phyloP scores from a whole-genome alignment of 345 rosid species.

The Aurinia saxatilis region DNA sequence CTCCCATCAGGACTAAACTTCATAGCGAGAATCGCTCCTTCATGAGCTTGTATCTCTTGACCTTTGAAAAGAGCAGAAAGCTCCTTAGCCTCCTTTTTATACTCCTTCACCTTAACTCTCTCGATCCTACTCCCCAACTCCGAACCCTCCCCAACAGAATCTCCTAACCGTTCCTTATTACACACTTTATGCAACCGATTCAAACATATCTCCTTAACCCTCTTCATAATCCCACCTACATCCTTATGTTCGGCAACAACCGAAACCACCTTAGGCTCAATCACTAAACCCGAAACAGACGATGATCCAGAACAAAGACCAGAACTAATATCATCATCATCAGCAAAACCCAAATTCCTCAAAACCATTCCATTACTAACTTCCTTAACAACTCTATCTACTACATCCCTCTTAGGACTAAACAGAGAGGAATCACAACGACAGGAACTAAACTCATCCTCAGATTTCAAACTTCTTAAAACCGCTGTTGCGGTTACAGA shows the following conservation, averaged over 20 bases:
- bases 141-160: slow-evolving; percentile 21
- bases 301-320: slow-evolving; percentile 34
- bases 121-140: slow-evolving; percentile 32
- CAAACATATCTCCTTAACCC: slow-evolving; percentile 56
- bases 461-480: slow-evolving; percentile 33
- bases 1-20: slow-evolving; percentile 80
- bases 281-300: neutral
- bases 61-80: slow-evolving; percentile 66
- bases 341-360: slow-evolving; percentile 35
- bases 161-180: slow-evolving; percentile 6
- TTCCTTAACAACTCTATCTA: slow-evolving; percentile 12
- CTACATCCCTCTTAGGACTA: slow-evolving; percentile 23
- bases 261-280: slow-evolving; percentile 6
- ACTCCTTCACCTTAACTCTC: slow-evolving; percentile 65
- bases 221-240: slow-evolving; percentile 29
- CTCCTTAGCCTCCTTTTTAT: slow-evolving; percentile 52
- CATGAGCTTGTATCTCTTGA: slow-evolving; percentile 75
- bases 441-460: slow-evolving; percentile 52
- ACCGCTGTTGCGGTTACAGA: slow-evolving; percentile 41
- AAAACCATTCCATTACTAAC: slow-evolving; percentile 42
- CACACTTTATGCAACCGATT: slow-evolving; percentile 40
- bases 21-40: slow-evolving; percentile 63
- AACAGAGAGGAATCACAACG: slow-evolving; percentile 28
- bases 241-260: slow-evolving; percentile 2
- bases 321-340: slow-evolving; percentile 47